phyloP scores from a whole-genome alignment of 1,284 basidiomycete species.

The Cystodermella granulosa region DNA sequence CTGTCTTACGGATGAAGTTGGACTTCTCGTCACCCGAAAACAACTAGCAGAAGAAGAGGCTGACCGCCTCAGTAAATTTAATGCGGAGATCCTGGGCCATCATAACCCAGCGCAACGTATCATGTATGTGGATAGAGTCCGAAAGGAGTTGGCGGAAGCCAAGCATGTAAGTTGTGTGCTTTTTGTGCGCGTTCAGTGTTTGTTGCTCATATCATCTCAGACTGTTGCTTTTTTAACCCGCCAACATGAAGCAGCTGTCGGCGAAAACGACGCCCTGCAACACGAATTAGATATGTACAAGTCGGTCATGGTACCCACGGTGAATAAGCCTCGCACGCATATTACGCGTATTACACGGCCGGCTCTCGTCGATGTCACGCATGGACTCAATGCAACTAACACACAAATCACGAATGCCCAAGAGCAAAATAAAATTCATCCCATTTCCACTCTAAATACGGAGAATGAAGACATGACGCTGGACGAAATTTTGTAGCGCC shows the following conservation, averaged over 20 bases:
- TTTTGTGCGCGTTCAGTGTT: neutral
- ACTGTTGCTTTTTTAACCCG: conserved; percentile 51
- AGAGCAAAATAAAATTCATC: conserved; percentile 9
- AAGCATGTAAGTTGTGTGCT: conserved; percentile 52
- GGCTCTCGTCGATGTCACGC: conserved; percentile 48
- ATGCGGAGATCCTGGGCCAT: conserved; percentile 71
- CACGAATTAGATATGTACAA: conserved; percentile 67
- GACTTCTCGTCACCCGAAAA: conserved; percentile 59
- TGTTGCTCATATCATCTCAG: conserved; percentile 35
- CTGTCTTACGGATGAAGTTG: conserved; percentile 57
- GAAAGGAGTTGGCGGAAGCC: conserved; percentile 62
- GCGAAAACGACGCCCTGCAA: conserved; percentile 50
- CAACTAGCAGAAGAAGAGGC: conserved; percentile 70
- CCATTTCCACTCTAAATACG: no score
- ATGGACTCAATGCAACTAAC: conserved; percentile 41
- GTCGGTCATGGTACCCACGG: conserved; percentile 55
- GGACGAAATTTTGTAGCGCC: no score
- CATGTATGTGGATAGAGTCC: conserved; percentile 67
- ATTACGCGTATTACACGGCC: conserved; percentile 58
- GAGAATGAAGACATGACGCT: no score
- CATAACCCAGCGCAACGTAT: conserved; percentile 70
- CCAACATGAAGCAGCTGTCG: conserved; percentile 50
- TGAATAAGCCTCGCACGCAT: conserved; percentile 56
- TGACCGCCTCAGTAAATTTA: conserved; percentile 60
- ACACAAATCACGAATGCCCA: conserved; percentile 4